Evolutionary conservation across 1,284 basidiomycete species (phyloP), one percentile per base, ranked within the genome.

Genomic region (Moniliella sp.): DNA sequence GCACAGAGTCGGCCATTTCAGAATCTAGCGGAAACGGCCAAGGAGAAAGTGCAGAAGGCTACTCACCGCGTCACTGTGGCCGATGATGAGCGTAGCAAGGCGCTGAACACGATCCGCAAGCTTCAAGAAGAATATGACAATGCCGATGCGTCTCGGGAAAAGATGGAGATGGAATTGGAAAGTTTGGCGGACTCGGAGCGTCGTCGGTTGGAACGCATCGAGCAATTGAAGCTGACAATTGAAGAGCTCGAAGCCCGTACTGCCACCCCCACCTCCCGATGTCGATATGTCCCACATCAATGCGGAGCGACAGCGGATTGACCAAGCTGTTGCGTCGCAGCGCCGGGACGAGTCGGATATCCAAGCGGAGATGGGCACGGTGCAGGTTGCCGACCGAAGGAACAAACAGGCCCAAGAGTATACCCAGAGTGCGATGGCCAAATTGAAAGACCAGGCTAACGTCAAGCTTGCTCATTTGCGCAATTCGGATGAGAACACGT

Each of bases 401-500:
- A 19, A 32, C 5, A 25, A 4, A 8, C 30, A 15, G 7, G 13
- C 8, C n/a, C 18, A 23, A 5, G 17, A 32, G 12, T 15, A 16
- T 11, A 15, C n/a, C 18, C 12, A 21, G 12, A 19, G 15, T 9
- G 10, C 11, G 19, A 23, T 16, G 14, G 18, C 8, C 8, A 11
- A 16, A 2, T 9, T 56, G 32, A 42, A 50, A 33, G 44, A 47
- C 18, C 43, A 45, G 14, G 45, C 39, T 8, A 40, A 47, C 18
- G 45, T 45, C 30, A 40, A 49, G 13, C 39, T 58, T 25, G 39
- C 42, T 28, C 36, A 36, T 21, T 37, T 58, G n/a, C 39, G 39
- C 4, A 41, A 53, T 1, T 70, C 68, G 62, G 72, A 79, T 41
- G 50, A 46, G 0, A 71, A 77, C 43, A 71, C 66, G 41, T 73